Percentiles rank a stretch among this genome's conserved stretches.
phyloP scores from a whole-genome alignment of 495 filamentous ascomycete genomes.

The Oidiodendron maius region DNA sequence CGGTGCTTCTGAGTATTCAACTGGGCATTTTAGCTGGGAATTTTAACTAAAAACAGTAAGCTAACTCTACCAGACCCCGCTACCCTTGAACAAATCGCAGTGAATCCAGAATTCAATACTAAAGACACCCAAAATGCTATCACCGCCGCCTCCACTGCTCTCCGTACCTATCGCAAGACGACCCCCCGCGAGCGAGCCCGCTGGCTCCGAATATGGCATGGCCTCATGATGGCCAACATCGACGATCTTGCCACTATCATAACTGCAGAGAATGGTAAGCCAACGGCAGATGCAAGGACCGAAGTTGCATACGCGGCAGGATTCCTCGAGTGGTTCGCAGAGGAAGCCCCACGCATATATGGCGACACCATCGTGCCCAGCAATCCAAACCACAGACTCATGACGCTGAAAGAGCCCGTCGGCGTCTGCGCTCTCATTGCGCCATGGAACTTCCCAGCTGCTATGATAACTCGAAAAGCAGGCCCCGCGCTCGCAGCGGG shows the following conservation, averaged over 20 bases:
- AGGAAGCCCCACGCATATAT: conserved; percentile 67
- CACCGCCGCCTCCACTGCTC: conserved; percentile 60
- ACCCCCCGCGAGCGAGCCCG: conserved; percentile 76
- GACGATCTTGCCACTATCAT: conserved; percentile 88
- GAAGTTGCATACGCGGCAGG: conserved; percentile 68
- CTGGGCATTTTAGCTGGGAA: no score
- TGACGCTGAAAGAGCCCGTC: conserved; percentile 79
- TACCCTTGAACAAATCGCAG: conserved; percentile 72
- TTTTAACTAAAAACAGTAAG: no score
- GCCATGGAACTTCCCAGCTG: conserved; percentile 93
- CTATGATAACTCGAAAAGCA: conserved; percentile 88
- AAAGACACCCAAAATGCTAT: conserved; percentile 76
- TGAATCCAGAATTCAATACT: conserved; percentile 74
- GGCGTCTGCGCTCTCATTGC: conserved; percentile 95
- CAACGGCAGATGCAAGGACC: conserved; percentile 63
- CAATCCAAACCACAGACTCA: conserved; percentile 63
- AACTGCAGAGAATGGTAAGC: conserved; percentile 79
- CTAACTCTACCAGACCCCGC: conserved; percentile 64
- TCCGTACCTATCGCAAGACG: conserved; percentile 52
- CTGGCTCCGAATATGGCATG: conserved; percentile 69
- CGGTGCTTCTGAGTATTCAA: no score
- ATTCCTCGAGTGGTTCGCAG: conserved; percentile 81
- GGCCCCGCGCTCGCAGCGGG: conserved; percentile 77
- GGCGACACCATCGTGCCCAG: conserved; percentile 71
- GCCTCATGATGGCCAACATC: conserved; percentile 56